phyloP scores from a whole-genome alignment of 2,329 filamentous ascomycete genomes.

The Fusarium decemcellulare region DNA sequence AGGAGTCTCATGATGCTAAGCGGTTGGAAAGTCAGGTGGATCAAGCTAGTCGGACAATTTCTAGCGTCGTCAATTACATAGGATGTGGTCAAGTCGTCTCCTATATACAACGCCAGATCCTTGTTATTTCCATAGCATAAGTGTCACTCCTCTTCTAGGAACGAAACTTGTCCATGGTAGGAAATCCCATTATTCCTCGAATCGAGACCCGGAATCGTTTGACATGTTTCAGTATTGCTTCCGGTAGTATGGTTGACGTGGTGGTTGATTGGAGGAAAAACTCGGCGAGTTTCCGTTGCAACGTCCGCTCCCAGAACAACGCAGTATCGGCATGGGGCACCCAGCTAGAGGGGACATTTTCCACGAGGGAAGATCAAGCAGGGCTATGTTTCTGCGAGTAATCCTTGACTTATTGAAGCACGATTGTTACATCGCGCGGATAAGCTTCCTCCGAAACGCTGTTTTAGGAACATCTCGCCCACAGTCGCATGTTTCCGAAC shows the following conservation, averaged over 20 bases:
- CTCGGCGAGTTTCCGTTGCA: background rate
- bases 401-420: background rate
- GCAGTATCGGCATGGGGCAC: too few relatives aligned
- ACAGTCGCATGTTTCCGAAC: too few relatives aligned
- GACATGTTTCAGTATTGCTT: conserved; percentile 6
- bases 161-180: background rate
- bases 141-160: background rate
- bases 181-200: conserved; percentile 10
- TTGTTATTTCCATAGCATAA: background rate
- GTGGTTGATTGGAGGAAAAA: conserved; percentile 16
- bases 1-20: conserved; percentile 18
- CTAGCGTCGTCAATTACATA: background rate
- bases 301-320: background rate
- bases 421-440: conserved; percentile 13
- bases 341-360: background rate
- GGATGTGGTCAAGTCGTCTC: background rate
- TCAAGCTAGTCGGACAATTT: background rate
- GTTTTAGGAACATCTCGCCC: background rate
- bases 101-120: conserved; percentile 12
- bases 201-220: background rate
- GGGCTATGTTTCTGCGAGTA: background rate
- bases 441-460: conserved; percentile 4
- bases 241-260: background rate
- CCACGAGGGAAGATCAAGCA: background rate
- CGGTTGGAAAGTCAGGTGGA: background rate